Percentiles rank a stretch among this genome's conserved stretches.
These are phyloP conservation scores for Bathelium albidoporum DNA, from an alignment of 495 filamentous ascomycete genomes.

Conservation along the genomic window DNA sequence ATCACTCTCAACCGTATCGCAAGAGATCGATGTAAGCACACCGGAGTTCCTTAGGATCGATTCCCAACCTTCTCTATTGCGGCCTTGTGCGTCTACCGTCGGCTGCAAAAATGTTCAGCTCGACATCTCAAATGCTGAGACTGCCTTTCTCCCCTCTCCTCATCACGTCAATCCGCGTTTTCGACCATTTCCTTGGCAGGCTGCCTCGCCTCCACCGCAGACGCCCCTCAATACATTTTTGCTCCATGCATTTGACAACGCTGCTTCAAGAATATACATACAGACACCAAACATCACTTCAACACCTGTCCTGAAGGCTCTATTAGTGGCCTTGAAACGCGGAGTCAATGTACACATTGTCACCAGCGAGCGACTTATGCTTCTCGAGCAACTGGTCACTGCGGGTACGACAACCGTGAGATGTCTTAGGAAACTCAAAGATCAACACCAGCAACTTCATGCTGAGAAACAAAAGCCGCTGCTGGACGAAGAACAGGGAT, in stretches of 20 bases:
- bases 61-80: background rate
- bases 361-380: constrained; percentile 57
- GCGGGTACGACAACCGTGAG: constrained; percentile 54
- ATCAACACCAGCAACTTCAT: background rate
- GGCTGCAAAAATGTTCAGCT: background rate
- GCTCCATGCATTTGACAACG: constrained; percentile 41
- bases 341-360: constrained; percentile 54
- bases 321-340: constrained; percentile 41
- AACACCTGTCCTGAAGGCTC: constrained; percentile 41
- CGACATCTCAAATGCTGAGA: background rate
- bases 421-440: constrained; percentile 41
- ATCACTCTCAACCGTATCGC: background rate
- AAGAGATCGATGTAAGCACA: background rate
- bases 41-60: background rate
- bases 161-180: constrained; percentile 53
- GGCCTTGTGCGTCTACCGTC: background rate
- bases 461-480: background rate
- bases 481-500: background rate
- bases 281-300: constrained; percentile 66
- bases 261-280: constrained; percentile 46
- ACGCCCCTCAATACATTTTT: constrained; percentile 61
- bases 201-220: constrained; percentile 36
- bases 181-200: constrained; percentile 35
- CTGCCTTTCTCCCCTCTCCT: constrained; percentile 52
- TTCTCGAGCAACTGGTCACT: constrained; percentile 61